Percentiles rank a stretch among this genome's conserved stretches.
phyloP scores from a whole-genome alignment of 257 asterid genomes.

The Primulina eburnea region DNA sequence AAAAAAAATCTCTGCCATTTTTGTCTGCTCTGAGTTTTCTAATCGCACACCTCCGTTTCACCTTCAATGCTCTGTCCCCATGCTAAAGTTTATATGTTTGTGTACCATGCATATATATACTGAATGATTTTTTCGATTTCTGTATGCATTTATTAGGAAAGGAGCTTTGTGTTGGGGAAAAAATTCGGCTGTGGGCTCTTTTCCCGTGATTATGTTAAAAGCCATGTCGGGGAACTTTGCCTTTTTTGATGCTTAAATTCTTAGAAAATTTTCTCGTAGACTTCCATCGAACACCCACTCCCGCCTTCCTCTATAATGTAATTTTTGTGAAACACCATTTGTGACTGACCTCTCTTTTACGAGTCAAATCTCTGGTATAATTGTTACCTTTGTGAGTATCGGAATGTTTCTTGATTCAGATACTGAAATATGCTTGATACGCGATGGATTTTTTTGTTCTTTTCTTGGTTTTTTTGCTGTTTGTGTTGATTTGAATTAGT shows the following conservation, averaged over 20 bases:
- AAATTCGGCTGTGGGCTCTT: slow-evolving; percentile 40
- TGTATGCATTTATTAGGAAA: slow-evolving; percentile 37
- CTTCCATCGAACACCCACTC: slow-evolving; percentile 17
- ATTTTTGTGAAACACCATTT: slow-evolving; percentile 7
- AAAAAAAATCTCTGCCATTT: slow-evolving; percentile 18
- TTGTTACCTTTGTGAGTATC: slow-evolving; percentile 4
- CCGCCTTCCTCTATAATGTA: slow-evolving; percentile 18
- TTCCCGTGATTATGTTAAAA: slow-evolving; percentile 38
- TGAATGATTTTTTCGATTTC: slow-evolving; percentile 23
- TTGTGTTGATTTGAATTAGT: slow-evolving; percentile 18
- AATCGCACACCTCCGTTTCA: slow-evolving; percentile 18
- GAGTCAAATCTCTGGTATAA: slow-evolving; percentile 32
- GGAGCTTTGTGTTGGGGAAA: slow-evolving; percentile 19
- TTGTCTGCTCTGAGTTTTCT: slow-evolving; percentile 26
- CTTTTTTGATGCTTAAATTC: slow-evolving; percentile 34
- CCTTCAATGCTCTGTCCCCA: slow-evolving; percentile 32
- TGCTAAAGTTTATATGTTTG: neutral
- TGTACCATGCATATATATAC: neutral
- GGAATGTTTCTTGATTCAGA: neutral
- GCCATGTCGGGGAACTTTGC: slow-evolving; percentile 40
- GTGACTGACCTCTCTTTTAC: slow-evolving; percentile 18
- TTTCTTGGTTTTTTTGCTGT: neutral
- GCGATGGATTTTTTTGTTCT: neutral
- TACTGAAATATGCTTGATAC: neutral
- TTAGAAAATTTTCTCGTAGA: slow-evolving; percentile 23